A percentile compares a stretch with the other conserved stretches of the same genome.
Evolutionary conservation across 2,329 filamentous ascomycete genomes (phyloP).

Genomic region (Penicillium sp.): DNA sequence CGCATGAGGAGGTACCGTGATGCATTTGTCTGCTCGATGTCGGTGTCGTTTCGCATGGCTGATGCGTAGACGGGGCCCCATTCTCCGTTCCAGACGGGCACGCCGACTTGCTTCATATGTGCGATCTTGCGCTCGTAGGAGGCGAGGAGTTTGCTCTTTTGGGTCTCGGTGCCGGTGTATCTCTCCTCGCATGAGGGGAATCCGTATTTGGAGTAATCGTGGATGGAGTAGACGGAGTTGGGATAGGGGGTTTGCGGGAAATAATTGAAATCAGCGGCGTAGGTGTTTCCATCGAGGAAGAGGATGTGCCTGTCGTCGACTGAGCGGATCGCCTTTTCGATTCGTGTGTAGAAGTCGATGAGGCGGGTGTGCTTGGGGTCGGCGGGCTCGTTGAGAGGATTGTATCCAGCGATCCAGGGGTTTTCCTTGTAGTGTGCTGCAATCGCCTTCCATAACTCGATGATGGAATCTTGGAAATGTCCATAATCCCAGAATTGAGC

Average conservation of each 20-base stretch:
- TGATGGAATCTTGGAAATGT: slow-evolving; percentile 1
- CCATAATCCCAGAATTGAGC: slow-evolving; percentile 5
- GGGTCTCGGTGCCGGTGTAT: slow-evolving; percentile 45
- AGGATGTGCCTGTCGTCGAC: slow-evolving; percentile 53
- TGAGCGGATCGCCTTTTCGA: slow-evolving; percentile 52
- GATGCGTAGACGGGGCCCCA: slow-evolving; percentile 51
- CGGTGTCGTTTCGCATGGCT: neutral
- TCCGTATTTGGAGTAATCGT: slow-evolving; percentile 1
- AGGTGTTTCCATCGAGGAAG: slow-evolving; percentile 46
- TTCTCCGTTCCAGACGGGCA: slow-evolving; percentile 59
- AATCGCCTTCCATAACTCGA: slow-evolving; percentile 2
- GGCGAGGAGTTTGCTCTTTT: slow-evolving; percentile 37
- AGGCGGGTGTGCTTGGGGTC: slow-evolving; percentile 47
- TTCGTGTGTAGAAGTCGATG: slow-evolving; percentile 48
- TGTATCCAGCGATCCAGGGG: slow-evolving; percentile 51
- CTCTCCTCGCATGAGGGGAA: slow-evolving; percentile 18
- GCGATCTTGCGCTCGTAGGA: slow-evolving; percentile 1
- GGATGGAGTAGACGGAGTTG: slow-evolving; percentile 5
- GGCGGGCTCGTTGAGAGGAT: slow-evolving; percentile 56
- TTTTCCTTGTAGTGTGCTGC: neutral
- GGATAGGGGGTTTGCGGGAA: neutral
- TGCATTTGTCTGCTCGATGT: neutral
- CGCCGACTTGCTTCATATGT: slow-evolving; percentile 9
- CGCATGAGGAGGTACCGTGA: slow-evolving; percentile 1
- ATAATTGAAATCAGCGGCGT: slow-evolving; percentile 1